These are phyloP conservation scores for Oryza punctata DNA, from an alignment of 176 grass and related monocot species.

Conservation along the genomic window DNA sequence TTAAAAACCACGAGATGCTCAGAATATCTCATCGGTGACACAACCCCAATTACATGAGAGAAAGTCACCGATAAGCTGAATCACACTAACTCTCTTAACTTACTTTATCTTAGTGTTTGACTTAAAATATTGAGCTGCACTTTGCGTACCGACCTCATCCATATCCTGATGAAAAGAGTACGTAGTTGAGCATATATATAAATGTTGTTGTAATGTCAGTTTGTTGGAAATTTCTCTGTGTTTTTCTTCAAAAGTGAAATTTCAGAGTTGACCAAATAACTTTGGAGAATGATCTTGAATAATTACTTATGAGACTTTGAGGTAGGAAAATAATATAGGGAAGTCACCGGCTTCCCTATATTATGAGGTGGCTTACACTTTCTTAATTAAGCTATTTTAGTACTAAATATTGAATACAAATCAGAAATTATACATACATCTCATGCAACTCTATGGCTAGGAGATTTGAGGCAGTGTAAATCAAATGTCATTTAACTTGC, in stretches of 20 bases:
- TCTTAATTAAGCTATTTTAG: not conserved
- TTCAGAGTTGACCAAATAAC: not conserved
- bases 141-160: conserved; percentile 30
- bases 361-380: not conserved
- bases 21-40: conserved; percentile 34
- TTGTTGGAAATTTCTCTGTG: not conserved
- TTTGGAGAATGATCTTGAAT: not conserved
- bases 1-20: conserved; percentile 35
- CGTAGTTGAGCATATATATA: not conserved
- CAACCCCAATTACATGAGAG: not conserved
- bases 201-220: not conserved
- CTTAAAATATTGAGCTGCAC: conserved; percentile 27
- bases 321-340: not conserved
- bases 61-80: conserved; percentile 6
- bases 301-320: not conserved
- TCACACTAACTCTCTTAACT: conserved; percentile 4
- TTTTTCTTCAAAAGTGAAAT: not conserved
- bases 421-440: too few relatives aligned
- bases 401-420: not conserved
- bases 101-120: conserved; percentile 36
- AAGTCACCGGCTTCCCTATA: too few relatives aligned
- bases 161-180: not conserved
- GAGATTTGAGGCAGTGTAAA: too few relatives aligned
- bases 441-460: too few relatives aligned
- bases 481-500: too few relatives aligned